A percentile compares a stretch with the other conserved stretches of the same genome.
Conservation (phyloP, 1,284 basidiomycete species). For the Veloboletus limbatus region DNA sequence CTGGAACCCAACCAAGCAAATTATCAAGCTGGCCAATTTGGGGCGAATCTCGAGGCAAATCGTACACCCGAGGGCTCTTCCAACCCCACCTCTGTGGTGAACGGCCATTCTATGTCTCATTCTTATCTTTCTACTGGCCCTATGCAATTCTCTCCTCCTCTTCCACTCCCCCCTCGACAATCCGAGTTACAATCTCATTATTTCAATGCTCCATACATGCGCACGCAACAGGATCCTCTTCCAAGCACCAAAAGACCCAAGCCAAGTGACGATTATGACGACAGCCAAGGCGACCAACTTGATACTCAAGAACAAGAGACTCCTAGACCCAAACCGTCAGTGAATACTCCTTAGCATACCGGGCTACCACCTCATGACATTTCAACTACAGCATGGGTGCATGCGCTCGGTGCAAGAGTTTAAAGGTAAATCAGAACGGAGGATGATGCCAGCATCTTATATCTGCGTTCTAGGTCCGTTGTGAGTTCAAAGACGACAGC, state of each 20-base stretch:
- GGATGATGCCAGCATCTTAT: conserved; percentile 1
- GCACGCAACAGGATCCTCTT: conserved; percentile 1
- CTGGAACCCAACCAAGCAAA: conserved; percentile 12
- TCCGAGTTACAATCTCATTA: conserved; percentile 33
- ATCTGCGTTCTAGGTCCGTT: conserved; percentile 48
- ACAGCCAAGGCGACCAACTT: conserved; percentile 20
- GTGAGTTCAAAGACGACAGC: conserved; percentile 64
- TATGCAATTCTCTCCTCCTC: conserved; percentile 33
- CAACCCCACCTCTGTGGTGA: conserved; percentile 1
- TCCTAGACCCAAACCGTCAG: conserved; percentile 22
- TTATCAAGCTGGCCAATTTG: conserved; percentile 15
- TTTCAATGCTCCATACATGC: conserved; percentile 13
- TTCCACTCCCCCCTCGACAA: conserved; percentile 27
- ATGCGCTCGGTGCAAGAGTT: conserved; percentile 67
- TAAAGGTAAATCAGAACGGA: conserved; percentile 48
- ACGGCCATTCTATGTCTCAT: conserved; percentile 11
- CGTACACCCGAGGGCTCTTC: conserved; percentile 16
- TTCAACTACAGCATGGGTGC: conserved; percentile 46
- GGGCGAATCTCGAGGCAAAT: conserved; percentile 4
- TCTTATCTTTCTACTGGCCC: conserved; percentile 24
- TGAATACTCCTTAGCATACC: background rate
- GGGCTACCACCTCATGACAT: conserved; percentile 1
- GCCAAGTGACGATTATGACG: conserved; percentile 20
- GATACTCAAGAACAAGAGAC: conserved; percentile 25
- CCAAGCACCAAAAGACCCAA: conserved; percentile 22